Base-by-base conservation (phyloP, 352 stramenopile species). In the Pythium brachiatum region DNA sequence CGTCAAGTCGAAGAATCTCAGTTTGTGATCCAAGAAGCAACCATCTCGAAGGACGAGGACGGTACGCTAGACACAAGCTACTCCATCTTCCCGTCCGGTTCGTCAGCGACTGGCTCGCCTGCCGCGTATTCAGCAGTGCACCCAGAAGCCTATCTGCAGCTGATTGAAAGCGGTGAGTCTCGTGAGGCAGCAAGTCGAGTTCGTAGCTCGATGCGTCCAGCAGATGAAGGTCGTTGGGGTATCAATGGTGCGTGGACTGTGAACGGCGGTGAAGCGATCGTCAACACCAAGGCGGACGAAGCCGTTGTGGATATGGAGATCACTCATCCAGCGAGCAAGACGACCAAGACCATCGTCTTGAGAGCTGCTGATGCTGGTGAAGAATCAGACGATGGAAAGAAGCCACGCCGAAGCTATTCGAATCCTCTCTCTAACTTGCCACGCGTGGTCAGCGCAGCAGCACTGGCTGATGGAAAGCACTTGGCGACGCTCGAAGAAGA, bases 401-500 rank as follows among this genome's bases (percentile, higher is more conserved):
- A 25, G 5, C 3, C 18, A 13, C 26, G 54, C 9, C 46, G 53
- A 16, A 48, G 41, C 13, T 23, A 57, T 29, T 36, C 62, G n/a
- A 29, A 56, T 7, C 25, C 59, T 7, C 34, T 47, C 0, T 56
- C 57, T 0, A 68, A 11, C 13, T 51, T 82, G 3, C 66, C 78
- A 16, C 74, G 68, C 2, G 68, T 91, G 16, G 70, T 83, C 34
- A 67, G 62, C 47, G 63, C 74, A 16, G 68, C 69, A n/a, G 59
- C 69, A 27, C 53, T 78, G 11, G 66, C 76, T 26, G 44, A 61
- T 36, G 74, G 68, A 8, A 72, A 75, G 7, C 70, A 89, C 48
- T 64, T 83, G 15, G 48, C 80, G 5, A 90, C 79, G 5, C 65
- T 90, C 9, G 76, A 90, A 57, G 70, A 81, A 53, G 69, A 83